Percentiles rank a stretch among this genome's conserved stretches.
These are phyloP conservation scores for Fusarium papillatum DNA, from an alignment of 2,329 filamentous ascomycete species.

Conservation along the genomic window DNA sequence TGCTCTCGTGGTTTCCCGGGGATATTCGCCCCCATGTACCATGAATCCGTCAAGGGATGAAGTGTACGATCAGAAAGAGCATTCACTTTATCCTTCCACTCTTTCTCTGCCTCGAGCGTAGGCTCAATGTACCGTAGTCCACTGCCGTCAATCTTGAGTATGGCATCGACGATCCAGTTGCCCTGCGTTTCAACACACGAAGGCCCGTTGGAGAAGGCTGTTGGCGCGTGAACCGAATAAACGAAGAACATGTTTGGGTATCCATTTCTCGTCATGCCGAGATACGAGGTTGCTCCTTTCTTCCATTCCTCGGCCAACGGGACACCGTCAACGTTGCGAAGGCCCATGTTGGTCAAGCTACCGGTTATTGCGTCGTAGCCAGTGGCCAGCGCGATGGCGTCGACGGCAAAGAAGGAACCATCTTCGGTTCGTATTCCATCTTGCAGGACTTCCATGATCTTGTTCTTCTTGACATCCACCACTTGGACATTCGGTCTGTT, in stretches of 20 bases:
- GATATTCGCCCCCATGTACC: background rate
- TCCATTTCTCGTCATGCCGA: background rate
- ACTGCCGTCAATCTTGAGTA: background rate
- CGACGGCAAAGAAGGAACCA: background rate
- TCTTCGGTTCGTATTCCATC: background rate
- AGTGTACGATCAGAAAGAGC: background rate
- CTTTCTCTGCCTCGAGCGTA: background rate
- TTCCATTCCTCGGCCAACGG: background rate
- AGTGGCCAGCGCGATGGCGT: background rate
- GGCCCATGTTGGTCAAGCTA: background rate
- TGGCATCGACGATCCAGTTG: background rate
- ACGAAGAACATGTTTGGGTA: background rate
- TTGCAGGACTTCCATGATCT: background rate
- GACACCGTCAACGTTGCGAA: background rate
- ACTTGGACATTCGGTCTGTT: background rate
- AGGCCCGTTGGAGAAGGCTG: background rate
- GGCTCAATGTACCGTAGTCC: background rate
- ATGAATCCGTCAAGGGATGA: background rate
- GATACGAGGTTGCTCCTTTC: background rate
- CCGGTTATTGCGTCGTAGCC: background rate
- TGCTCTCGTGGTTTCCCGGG: background rate
- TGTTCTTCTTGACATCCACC: background rate
- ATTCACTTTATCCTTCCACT: background rate
- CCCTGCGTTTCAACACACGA: background rate
- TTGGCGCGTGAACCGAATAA: background rate